Evolutionary conservation across 768 basidiomycete genomes (phyloP).

Genomic region (Royoungia palumana): DNA sequence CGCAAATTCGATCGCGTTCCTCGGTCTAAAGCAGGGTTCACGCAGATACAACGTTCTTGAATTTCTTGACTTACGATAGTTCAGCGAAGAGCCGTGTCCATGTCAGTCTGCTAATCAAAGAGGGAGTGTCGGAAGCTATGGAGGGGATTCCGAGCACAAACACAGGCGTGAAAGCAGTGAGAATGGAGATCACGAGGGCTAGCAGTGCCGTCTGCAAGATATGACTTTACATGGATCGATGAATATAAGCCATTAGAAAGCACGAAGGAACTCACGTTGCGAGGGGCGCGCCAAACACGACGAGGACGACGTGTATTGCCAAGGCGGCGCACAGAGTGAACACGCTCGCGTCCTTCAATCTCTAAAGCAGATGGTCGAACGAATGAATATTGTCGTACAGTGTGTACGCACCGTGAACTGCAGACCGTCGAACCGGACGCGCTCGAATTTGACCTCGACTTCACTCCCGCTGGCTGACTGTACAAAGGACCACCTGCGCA

Average conservation of each 20-base stretch:
- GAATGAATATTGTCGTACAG: neutral
- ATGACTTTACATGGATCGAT: conserved; percentile 37
- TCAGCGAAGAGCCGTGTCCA: conserved; percentile 84
- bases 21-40: conserved; percentile 36
- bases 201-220: conserved; percentile 62
- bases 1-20: conserved; percentile 69
- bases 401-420: conserved; percentile 39
- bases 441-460: conserved; percentile 43
- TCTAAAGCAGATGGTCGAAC: conserved; percentile 37
- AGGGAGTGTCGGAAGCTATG: conserved; percentile 37
- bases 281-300: conserved; percentile 77
- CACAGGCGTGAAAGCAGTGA: conserved; percentile 64
- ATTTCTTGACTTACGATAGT: conserved; percentile 57
- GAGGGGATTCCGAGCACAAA: conserved; percentile 67
- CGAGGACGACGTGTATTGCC: conserved; percentile 44
- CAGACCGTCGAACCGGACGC: conserved; percentile 35
- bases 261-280: conserved; percentile 40
- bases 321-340: conserved; percentile 51
- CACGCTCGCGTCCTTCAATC: conserved; percentile 45
- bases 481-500: conserved; percentile 56
- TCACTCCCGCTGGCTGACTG: conserved; percentile 38
- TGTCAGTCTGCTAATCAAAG: conserved; percentile 54
- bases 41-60: neutral
- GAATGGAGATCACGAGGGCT: conserved; percentile 61
- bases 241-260: neutral